Base-by-base conservation (phyloP, 108 stramenopile genomes). In the Epithemia pelagica region DNA sequence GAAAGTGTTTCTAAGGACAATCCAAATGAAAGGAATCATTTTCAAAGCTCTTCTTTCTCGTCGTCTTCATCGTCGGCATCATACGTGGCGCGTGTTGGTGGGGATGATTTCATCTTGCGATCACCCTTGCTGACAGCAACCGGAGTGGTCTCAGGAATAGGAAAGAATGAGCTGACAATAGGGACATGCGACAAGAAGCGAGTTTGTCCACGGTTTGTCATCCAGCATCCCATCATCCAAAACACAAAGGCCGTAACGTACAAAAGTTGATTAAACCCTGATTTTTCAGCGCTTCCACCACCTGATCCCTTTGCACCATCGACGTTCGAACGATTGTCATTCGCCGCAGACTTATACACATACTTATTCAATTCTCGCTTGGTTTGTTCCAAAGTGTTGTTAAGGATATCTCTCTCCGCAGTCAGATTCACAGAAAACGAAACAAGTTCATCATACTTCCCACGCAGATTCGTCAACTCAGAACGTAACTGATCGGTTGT, bases 401-500 rank as follows among this genome's bases (percentile, higher is more conserved):
- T 92, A 69, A 95, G 85, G 76, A 92, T 88, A 70, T 96, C 96
- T 27, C 96, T 79, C 64, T 96, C 94, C 18, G 94, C 93, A 19
- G 96, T 96, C 72, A 96, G 72, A 56, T 93, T 94, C 27, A 96
- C 94, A 37, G 83, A 88, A 71, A 95, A 96, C 30, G 81, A 73
- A 19, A 96, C 92, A 33, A 96, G 79, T 64, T 96, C 96, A 68
- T 96, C 92, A 63, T 96, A 96, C 73, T 96, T 95, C 56, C 90
- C 83, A 28, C 93, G 86, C 59, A 96, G 73, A 32, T 75, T 78
- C 23, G 79, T 58, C 32, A 91, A 74, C 66, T 93, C 91, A 0
- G 78, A 71, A 19, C 77, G 74, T 68, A 89, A 33, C 78, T 92
- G 90, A 52, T 92, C 85, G 5, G 82, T 80, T 28, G 81, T 79